Percentiles rank a stretch among this genome's conserved stretches.
Conservation (phyloP, 2,329 filamentous ascomycete species). For the Aureobasidium sp. region DNA sequence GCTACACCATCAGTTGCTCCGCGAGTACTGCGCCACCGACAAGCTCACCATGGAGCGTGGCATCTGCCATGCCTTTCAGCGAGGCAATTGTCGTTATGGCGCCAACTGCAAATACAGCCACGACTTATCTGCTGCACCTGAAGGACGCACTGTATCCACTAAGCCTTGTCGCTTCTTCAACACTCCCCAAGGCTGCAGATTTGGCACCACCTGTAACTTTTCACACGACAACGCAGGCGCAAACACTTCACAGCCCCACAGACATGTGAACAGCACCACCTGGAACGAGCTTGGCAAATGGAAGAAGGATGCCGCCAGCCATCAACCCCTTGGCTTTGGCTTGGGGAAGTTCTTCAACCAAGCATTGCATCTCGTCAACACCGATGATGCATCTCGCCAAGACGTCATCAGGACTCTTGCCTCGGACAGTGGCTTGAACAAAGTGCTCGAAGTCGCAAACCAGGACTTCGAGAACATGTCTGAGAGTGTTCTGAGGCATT, state of each 20-base stretch:
- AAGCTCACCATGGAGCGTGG: background rate
- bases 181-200: background rate
- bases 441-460: conserved; percentile 20
- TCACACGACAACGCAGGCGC: background rate
- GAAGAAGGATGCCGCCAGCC: background rate
- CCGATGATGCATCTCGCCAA: conserved; percentile 20
- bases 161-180: background rate
- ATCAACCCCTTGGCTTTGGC: background rate
- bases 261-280: background rate
- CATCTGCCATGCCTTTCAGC: background rate
- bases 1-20: background rate
- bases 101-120: background rate
- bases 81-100: background rate
- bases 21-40: background rate
- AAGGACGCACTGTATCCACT: background rate
- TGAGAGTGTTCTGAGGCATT: background rate
- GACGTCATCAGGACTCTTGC: conserved; percentile 22
- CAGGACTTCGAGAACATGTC: background rate
- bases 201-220: background rate
- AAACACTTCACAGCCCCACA: background rate
- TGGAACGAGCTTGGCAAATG: background rate
- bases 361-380: conserved; percentile 19
- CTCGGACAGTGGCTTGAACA: conserved; percentile 20
- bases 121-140: background rate
- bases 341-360: conserved; percentile 19